Base-by-base conservation (phyloP, 352 stramenopile genomes). In the Lagenidium giganteum region DNA sequence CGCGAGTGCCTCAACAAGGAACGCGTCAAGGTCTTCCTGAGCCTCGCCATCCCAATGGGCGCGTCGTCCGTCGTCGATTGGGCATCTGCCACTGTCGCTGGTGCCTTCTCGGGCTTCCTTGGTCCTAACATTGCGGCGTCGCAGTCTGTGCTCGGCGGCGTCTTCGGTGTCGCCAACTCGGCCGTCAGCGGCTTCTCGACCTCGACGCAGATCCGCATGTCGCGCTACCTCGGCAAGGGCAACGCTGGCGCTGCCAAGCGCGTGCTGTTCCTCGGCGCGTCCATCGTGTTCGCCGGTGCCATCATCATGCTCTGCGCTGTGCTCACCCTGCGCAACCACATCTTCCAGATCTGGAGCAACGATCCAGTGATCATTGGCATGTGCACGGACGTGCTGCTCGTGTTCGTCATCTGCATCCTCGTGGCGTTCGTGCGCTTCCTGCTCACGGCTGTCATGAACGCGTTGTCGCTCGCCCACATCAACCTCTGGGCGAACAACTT, bases 401-500 rank as follows among this genome's bases (percentile, higher is more conserved):
- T 71, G 23, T 77, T 77, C 47, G 66, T 69, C n/a, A 45, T 69
- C 17, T 71, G 66, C 38, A 74, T 78, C 44, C 56, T 78, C 44
- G 66, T 78, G 24, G 66, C 66, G 22, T 74, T 78, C 35, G 47
- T 69, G 48, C 66, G 66, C 14, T 78, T 78, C 49, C 22, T 78
- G 17, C 54, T 59, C 28, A 76, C 62, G 29, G 61, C 65, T 20
- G 60, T 65, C 39, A 51, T 76, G 47, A 72, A 76, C 40, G 65
- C 65, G 22, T 49, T 76, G 22, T 64, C 65, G 28, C 52, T 69
- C 31, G 65, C 65, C 16, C 43, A 72, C 32, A 61, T 76, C 53
- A 76, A 76, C 50, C 37, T 76, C 9, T 61, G 54, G 43, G 65
- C 61, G 44, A 76, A 76, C 54, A 76, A 72, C 61, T 63, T 76